Conservation (phyloP, 768 basidiomycete species). For the Mycena galericulata region DNA sequence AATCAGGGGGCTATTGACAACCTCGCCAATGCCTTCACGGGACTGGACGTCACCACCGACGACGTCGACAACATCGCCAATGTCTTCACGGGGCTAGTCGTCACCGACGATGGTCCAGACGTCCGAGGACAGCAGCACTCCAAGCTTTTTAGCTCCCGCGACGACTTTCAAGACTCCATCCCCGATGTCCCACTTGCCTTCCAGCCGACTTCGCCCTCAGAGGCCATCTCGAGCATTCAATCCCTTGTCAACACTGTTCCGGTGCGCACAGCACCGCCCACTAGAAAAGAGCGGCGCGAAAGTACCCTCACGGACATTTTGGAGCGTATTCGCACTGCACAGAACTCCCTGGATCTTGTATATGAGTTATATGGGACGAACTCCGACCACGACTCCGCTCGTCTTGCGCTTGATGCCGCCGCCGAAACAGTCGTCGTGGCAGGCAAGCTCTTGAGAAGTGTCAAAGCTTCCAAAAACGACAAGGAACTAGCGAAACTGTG, state of each 20-base stretch:
- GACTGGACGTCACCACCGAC: background rate
- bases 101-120: constrained; percentile 21
- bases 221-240: constrained; percentile 16
- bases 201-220: constrained; percentile 4
- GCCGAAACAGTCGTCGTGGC: constrained; percentile 14
- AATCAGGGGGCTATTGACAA: background rate
- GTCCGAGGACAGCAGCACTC: constrained; percentile 22
- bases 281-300: constrained; percentile 16
- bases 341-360: background rate
- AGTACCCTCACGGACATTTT: constrained; percentile 10
- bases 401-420: constrained; percentile 19
- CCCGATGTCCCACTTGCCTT: constrained; percentile 13
- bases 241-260: background rate
- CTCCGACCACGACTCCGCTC: constrained; percentile 21
- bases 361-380: background rate
- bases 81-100: background rate
- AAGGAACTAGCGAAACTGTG: constrained; percentile 4
- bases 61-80: constrained; percentile 3
- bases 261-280: constrained; percentile 11
- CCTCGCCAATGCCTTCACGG: background rate
- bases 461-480: constrained; percentile 15
- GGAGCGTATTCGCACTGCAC: constrained; percentile 18
- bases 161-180: constrained; percentile 19
- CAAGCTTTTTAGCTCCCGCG: constrained; percentile 25
- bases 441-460: constrained; percentile 22